These are phyloP conservation scores for Arachnomyces sp. DNA, from an alignment of 2,329 filamentous ascomycete species.

Conservation along the genomic window DNA sequence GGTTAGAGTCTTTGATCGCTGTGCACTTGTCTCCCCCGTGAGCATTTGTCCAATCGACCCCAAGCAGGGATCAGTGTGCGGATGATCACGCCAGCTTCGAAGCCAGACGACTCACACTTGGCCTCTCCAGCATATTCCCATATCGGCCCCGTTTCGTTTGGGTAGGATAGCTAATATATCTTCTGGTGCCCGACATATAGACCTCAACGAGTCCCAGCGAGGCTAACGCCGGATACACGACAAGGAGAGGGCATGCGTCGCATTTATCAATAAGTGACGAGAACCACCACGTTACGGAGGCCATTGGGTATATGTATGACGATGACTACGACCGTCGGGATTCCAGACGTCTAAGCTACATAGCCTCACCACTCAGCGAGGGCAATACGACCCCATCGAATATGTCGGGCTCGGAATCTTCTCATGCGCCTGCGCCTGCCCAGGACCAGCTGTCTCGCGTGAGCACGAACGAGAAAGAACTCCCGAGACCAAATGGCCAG, in stretches of 20 bases:
- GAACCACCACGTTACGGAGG: constrained; percentile 88
- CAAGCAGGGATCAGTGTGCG: no score
- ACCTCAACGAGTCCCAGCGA: constrained; percentile 35
- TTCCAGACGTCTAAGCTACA: constrained; percentile 67
- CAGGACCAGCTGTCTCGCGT: constrained; percentile 16
- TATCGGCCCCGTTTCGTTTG: not conserved
- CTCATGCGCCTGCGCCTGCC: constrained; percentile 19
- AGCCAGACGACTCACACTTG: no score
- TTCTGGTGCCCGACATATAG: constrained; percentile 18
- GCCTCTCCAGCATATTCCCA: no score
- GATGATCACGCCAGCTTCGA: no score
- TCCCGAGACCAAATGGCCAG: constrained; percentile 25
- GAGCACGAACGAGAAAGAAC: constrained; percentile 18
- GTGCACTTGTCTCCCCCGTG: no score
- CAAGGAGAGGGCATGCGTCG: constrained; percentile 51
- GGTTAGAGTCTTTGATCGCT: not conserved
- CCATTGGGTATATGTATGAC: constrained; percentile 85
- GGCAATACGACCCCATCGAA: constrained; percentile 33
- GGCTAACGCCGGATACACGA: constrained; percentile 41
- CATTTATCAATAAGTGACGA: constrained; percentile 74
- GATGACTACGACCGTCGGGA: constrained; percentile 55
- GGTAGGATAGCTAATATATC: constrained; percentile 6
- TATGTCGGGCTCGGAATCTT: constrained; percentile 20
- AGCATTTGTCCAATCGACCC: no score
- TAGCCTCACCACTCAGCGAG: constrained; percentile 45